Conservation (phyloP, 1,284 basidiomycete genomes). For the Thelephora terrestris region DNA sequence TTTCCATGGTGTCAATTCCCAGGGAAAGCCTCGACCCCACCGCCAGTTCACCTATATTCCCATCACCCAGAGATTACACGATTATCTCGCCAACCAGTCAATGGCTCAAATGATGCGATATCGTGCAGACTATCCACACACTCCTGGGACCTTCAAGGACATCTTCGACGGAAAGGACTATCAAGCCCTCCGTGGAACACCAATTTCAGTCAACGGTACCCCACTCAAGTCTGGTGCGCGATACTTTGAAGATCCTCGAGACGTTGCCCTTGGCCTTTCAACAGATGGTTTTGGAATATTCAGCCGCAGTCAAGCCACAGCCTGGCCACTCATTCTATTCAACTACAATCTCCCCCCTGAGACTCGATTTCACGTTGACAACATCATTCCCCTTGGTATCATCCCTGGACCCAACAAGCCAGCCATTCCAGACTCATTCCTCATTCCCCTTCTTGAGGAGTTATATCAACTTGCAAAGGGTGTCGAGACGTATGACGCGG, state of each 20-base stretch:
- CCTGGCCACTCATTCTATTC: constrained; percentile 34
- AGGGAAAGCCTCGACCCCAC: no score
- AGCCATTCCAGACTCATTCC: constrained; percentile 30
- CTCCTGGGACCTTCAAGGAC: constrained; percentile 15
- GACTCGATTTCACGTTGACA: constrained; percentile 20
- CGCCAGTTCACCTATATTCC: no score
- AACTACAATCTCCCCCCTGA: no score
- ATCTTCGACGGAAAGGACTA: constrained; percentile 24
- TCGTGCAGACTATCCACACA: constrained; percentile 9
- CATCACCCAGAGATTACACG: no score
- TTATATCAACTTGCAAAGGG: constrained; percentile 26
- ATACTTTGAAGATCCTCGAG: constrained; percentile 17
- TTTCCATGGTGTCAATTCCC: no score
- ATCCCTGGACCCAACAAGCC: constrained; percentile 37
- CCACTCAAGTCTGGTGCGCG: no score
- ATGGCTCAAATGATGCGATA: no score
- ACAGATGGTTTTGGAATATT: constrained; percentile 32
- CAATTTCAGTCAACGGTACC: no score
- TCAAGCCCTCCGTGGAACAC: constrained; percentile 7
- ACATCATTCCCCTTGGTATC: constrained; percentile 28
- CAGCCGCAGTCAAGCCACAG: constrained; percentile 24
- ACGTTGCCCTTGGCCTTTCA: constrained; percentile 23
- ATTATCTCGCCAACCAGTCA: no score
- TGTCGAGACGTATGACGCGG: constrained; percentile 25
- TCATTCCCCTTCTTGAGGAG: constrained; percentile 29